Evolutionary conservation across 2,329 filamentous ascomycete genomes (phyloP).

Genomic region (Ambrosiella xylebori): DNA sequence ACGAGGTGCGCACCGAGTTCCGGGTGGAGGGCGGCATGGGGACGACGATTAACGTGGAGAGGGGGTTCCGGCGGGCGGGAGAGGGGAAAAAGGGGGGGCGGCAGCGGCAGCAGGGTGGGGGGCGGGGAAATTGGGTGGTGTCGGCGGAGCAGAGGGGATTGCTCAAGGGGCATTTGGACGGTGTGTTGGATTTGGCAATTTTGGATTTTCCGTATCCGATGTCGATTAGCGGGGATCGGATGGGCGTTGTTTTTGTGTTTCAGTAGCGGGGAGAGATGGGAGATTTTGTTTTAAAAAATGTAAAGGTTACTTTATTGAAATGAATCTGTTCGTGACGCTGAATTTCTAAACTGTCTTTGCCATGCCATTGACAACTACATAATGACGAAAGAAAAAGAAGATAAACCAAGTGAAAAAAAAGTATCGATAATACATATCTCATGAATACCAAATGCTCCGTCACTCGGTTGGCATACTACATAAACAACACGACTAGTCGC

Average conservation of each 20-base stretch:
- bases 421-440: too few relatives aligned
- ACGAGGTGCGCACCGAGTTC: constrained; percentile 37
- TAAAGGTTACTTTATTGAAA: too few relatives aligned
- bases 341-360: too few relatives aligned
- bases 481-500: too few relatives aligned
- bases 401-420: too few relatives aligned
- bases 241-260: constrained; percentile 77
- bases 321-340: too few relatives aligned
- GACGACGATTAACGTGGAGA: constrained; percentile 49
- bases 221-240: constrained; percentile 78
- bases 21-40: constrained; percentile 24
- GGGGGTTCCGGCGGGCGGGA: neutral
- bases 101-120: constrained; percentile 26
- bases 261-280: constrained; percentile 20
- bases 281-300: neutral
- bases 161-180: constrained; percentile 72
- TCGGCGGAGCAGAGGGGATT: constrained; percentile 75
- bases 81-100: neutral
- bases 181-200: constrained; percentile 72
- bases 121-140: constrained; percentile 61
- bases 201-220: constrained; percentile 82
- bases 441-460: too few relatives aligned
- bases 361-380: too few relatives aligned
- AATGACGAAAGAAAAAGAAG: too few relatives aligned
- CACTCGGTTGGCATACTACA: too few relatives aligned